A percentile compares a stretch with the other conserved stretches of the same genome.
Conservation (phyloP, 2,329 filamentous ascomycete genomes). For the Aspergillus carbonarius region DNA sequence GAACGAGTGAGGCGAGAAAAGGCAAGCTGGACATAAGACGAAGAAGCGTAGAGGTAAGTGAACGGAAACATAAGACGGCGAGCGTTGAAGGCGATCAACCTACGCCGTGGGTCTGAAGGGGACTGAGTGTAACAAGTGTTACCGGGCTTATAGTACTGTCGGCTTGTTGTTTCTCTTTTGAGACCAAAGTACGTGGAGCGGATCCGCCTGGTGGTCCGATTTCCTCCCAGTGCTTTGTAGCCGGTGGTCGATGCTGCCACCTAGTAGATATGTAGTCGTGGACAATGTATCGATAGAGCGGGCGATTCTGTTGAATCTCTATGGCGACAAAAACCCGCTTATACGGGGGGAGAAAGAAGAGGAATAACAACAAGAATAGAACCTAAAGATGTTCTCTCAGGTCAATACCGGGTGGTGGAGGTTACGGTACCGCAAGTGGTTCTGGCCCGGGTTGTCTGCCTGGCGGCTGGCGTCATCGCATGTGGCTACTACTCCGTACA, state of each 20-base stretch:
- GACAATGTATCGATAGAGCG: no score
- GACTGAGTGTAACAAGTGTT: conserved; percentile 9
- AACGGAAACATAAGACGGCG: conserved; percentile 13
- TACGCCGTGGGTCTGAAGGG: conserved; percentile 16
- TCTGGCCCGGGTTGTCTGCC: neutral
- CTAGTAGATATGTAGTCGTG: no score
- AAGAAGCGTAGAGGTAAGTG: conserved; percentile 6
- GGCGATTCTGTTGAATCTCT: no score
- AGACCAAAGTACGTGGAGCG: neutral
- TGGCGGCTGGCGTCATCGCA: conserved; percentile 10
- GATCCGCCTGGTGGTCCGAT: neutral
- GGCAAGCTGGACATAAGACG: conserved; percentile 4
- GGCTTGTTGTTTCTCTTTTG: neutral
- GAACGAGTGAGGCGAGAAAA: conserved; percentile 10
- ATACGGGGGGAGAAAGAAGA: no score
- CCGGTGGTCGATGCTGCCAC: no score
- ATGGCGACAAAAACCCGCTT: no score
- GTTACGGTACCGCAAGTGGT: neutral
- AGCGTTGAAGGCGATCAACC: conserved; percentile 18
- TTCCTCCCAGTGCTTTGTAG: no score
- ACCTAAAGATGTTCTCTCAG: neutral
- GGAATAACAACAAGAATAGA: no score
- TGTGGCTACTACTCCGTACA: conserved; percentile 1
- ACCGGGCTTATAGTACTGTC: neutral
- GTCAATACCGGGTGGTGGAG: neutral